Evolutionary conservation across 345 rosid genomes (phyloP).

Genomic region (Pugionium dolabratum): DNA sequence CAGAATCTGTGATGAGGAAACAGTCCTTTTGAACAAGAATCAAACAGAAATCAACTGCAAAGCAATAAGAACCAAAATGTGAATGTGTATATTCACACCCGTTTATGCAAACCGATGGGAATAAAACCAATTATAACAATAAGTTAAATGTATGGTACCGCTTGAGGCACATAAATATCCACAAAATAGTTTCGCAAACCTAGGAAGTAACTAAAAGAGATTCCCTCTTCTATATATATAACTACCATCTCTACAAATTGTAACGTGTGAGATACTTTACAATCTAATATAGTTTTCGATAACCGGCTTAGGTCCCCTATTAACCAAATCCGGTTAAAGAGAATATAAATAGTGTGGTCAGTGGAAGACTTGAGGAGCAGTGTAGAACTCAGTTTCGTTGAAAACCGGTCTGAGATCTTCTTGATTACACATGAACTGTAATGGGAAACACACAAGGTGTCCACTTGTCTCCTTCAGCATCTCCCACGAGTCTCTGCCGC

Average conservation of each 20-base stretch:
- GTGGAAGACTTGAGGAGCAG: conserved; percentile 73
- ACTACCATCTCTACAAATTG: conserved; percentile 17
- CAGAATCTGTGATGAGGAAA: too few species aligned
- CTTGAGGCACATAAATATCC: conserved; percentile 11
- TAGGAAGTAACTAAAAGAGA: conserved; percentile 7
- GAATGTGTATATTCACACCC: too few species aligned
- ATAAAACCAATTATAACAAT: background rate
- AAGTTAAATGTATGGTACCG: conserved; percentile 25
- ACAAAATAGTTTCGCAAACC: conserved; percentile 22
- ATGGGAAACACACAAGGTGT: conserved; percentile 75
- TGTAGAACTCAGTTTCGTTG: conserved; percentile 81
- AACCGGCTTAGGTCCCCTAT: background rate
- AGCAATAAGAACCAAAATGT: too few species aligned
- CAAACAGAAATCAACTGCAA: too few species aligned
- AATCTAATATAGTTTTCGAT: background rate
- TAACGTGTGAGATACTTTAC: conserved; percentile 23
- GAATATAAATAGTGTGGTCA: conserved; percentile 2
- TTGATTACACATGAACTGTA: conserved; percentile 81
- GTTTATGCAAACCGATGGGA: too few species aligned
- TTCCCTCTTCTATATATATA: conserved; percentile 8
- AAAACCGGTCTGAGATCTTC: conserved; percentile 70
- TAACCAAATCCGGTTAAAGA: background rate
- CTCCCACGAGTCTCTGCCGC: conserved; percentile 54
- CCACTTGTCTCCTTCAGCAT: conserved; percentile 59
- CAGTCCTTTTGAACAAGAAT: too few species aligned